These are phyloP conservation scores for Neofusicoccum cordaticola DNA, from an alignment of 2,329 filamentous ascomycete species.

Conservation along the genomic window DNA sequence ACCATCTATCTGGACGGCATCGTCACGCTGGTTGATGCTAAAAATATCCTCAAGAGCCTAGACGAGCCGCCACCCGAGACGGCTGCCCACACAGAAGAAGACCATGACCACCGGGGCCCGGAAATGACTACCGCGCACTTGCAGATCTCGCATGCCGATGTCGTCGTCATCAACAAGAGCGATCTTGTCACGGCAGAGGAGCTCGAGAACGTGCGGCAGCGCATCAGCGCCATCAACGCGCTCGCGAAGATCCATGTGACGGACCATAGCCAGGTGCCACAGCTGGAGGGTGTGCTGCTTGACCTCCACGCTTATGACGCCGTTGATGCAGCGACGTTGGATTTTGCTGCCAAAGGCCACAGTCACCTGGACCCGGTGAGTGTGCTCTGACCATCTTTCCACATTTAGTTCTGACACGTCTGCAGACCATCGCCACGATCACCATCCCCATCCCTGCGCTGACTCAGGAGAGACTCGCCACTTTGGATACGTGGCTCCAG, in stretches of 20 bases:
- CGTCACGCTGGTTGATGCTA: constrained; percentile 91
- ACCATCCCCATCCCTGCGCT: constrained; percentile 67
- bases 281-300: constrained; percentile 80
- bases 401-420: background rate
- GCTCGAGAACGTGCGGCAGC: constrained; percentile 64
- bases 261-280: constrained; percentile 72
- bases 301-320: constrained; percentile 92
- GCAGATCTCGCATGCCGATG: constrained; percentile 95
- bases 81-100: constrained; percentile 52
- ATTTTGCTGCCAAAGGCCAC: constrained; percentile 73
- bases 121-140: constrained; percentile 89
- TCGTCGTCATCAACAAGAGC: constrained; percentile 89
- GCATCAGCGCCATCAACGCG: constrained; percentile 83
- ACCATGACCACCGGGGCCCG: constrained; percentile 54
- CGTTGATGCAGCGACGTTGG: constrained; percentile 62
- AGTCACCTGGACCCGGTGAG: constrained; percentile 85
- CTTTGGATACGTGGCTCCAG: constrained; percentile 78
- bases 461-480: constrained; percentile 53
- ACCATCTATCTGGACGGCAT: constrained; percentile 97
- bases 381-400: background rate
- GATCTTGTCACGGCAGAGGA: constrained; percentile 74
- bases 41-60: constrained; percentile 80
- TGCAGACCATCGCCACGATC: constrained; percentile 77
- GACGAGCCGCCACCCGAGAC: constrained; percentile 58
- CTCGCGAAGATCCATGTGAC: constrained; percentile 83